Base-by-base conservation (phyloP, 495 filamentous ascomycete genomes). In the Xylaria castorea region DNA sequence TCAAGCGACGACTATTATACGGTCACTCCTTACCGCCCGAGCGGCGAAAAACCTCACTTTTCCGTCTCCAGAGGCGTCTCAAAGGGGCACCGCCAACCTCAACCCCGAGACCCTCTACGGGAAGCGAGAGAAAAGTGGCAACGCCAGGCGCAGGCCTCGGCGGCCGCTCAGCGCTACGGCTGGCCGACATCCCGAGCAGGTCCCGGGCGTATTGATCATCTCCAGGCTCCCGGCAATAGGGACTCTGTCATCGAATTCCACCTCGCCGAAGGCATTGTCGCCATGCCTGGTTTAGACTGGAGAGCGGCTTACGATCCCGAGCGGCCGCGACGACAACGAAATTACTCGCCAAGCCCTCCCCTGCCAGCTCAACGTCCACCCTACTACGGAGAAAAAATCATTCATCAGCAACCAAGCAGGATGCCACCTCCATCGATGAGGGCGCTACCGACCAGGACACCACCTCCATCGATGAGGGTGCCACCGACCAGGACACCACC, bases 251-350 rank as follows among this genome's bases (percentile, higher is more conserved):
- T 75, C 42, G 77, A 78, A 18, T 65, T 68, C 1, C 7, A 11
- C 0, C 65, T 74, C 40, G 71, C 62, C 1, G 11, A n/a, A 2
- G 58, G 34, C 12, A 14, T 75, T 7, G 53, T 70, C 18, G 34
- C 50, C 12, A 73, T 77, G 53, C 71, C 75, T 11, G 71, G 68
- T 32, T 63, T 64, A 32, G 61, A 75, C 40, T 74, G 63, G 42
- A 25, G 36, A 32, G 42, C 25, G 1, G 57, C 70, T 0, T 77
- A 74, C 46, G 71, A 74, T 48, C 72, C 74, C 34, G 14, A 51
- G 6, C 46, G 34, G 20, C 27, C 38, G 27, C 70, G 18, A 66
- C 50, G 34, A 36, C 61, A 18, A n/a, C 60, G 5, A 60, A 48
- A 58, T 11, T 34, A 30, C 34, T 5, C 36, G 12, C 40, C 64